phyloP scores from a whole-genome alignment of 2,329 filamentous ascomycete species.

The Colletotrichum graminicola region DNA sequence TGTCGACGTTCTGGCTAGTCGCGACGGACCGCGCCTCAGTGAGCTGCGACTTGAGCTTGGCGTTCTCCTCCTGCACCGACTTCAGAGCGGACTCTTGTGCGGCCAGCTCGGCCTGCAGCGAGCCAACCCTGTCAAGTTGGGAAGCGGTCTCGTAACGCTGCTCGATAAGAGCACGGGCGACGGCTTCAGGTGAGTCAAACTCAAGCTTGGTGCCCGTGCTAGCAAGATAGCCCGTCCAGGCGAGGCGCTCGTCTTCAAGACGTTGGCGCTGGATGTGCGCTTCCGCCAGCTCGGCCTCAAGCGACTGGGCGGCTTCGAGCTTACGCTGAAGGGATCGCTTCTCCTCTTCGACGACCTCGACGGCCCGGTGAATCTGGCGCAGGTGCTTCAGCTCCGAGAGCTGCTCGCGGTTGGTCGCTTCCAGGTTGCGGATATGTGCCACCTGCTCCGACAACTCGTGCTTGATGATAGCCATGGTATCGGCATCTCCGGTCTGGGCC shows the following conservation, averaged over 20 bases:
- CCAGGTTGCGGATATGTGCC: constrained; percentile 87
- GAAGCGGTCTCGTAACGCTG: constrained; percentile 84
- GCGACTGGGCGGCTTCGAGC: constrained; percentile 77
- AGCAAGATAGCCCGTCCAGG: constrained; percentile 89
- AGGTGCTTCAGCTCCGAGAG: constrained; percentile 83
- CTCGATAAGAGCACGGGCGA: constrained; percentile 86
- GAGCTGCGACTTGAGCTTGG: constrained; percentile 73
- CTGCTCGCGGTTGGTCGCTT: constrained; percentile 84
- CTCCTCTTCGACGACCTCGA: constrained; percentile 95
- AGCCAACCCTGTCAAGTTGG: constrained; percentile 84
- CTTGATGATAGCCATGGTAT: constrained; percentile 87
- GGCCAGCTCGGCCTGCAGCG: constrained; percentile 80
- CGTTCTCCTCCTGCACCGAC: constrained; percentile 77
- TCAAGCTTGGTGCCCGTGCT: constrained; percentile 73
- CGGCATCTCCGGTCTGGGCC: constrained; percentile 86
- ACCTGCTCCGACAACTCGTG: constrained; percentile 92
- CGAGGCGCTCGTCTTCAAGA: constrained; percentile 86
- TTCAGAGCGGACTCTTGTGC: constrained; percentile 83
- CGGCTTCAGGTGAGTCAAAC: constrained; percentile 88
- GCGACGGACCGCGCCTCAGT: constrained; percentile 73
- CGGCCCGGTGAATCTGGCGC: constrained; percentile 84
- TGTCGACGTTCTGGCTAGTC: constrained; percentile 66
- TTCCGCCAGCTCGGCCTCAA: constrained; percentile 84
- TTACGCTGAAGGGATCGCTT: constrained; percentile 85
- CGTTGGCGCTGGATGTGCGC: constrained; percentile 85